Evolutionary conservation across 2,329 filamentous ascomycete genomes (phyloP), one percentile per base, ranked within the genome.

Genomic region (Trichoderma atroviride): DNA sequence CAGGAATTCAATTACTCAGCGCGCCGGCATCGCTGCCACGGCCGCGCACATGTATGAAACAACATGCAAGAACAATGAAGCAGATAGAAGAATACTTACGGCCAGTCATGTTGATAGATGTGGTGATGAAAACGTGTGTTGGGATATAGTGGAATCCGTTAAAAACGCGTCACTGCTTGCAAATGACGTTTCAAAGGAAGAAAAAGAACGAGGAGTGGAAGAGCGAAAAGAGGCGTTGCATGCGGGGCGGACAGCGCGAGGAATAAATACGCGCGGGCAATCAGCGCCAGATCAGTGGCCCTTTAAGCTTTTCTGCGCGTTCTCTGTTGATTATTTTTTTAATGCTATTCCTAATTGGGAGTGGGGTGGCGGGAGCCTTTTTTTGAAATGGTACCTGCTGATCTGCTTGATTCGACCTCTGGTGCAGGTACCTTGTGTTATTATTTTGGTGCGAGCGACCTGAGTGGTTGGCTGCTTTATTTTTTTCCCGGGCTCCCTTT

Each of bases 61-160:
- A 29, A 11, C 9, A 50, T 50, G 10, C 1, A 31, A 11, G 3
- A 60, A 2, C n/a, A 58, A 56, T 37, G 13, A 57, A 53, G 35
- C 60, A 14, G 11, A 66, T 6, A 9, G 35, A 27, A 73, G 70
- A 70, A 37, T 76, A 89, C 88, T 89, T 87, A 90, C 88, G 88
- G 89, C 88, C 88, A 89, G 88, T 90, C 88, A 91, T 91, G 72
- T 82, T 89, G 87, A 85, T 81, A 62, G 59, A 74, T 75, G 60
- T 69, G 47, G 47, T 50, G 9, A 50, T 35, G 65, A 24, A 56
- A 70, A 72, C 67, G 71, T 58, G 74, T 67, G 69, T 68, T 2
- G 63, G 27, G 6, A 29, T 69, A 63, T 66, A 62, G 70, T 63
- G 60, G 70, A 70, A 56, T 62, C 59, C 61, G 61, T 64, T 43